These are phyloP conservation scores for Periconia sp. DNA, from an alignment of 2,329 filamentous ascomycete species.

Conservation along the genomic window DNA sequence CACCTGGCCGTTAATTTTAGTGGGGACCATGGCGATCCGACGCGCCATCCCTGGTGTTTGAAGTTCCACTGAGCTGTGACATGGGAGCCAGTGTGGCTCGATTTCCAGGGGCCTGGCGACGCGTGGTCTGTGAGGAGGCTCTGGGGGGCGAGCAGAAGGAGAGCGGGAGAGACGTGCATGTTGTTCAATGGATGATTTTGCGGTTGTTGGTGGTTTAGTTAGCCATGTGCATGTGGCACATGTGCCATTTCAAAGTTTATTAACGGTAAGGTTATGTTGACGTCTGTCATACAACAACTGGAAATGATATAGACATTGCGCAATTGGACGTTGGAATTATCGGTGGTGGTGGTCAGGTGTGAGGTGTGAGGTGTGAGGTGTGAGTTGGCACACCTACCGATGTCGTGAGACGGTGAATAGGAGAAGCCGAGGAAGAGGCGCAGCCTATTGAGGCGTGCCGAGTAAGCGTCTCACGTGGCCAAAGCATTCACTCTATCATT, in stretches of 20 bases:
- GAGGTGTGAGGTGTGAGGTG: background rate
- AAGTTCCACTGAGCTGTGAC: slow-evolving; percentile 4
- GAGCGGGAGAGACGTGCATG: background rate
- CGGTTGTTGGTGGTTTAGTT: background rate
- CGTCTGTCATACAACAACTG: background rate
- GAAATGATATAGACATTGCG: background rate
- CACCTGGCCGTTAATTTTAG: slow-evolving; percentile 20
- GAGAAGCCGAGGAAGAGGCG: slow-evolving; percentile 1
- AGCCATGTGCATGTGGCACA: background rate
- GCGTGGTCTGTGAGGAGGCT: background rate
- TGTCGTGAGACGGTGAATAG: slow-evolving; percentile 1
- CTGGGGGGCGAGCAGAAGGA: background rate
- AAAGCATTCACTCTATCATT: background rate
- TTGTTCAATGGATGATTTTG: background rate
- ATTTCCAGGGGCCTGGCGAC: background rate
- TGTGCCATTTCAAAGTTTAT: background rate
- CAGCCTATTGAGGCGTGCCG: background rate
- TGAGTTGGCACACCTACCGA: background rate
- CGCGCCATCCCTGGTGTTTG: slow-evolving; percentile 9
- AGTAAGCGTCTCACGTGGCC: background rate
- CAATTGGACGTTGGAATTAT: background rate
- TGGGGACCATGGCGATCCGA: slow-evolving; percentile 11
- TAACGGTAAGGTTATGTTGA: background rate
- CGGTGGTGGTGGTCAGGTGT: background rate
- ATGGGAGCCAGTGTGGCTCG: background rate